Percentiles rank a stretch among this genome's conserved stretches.
phyloP scores from a whole-genome alignment of 2,329 filamentous ascomycete genomes.

The Pseudogymnoascus sp. region DNA sequence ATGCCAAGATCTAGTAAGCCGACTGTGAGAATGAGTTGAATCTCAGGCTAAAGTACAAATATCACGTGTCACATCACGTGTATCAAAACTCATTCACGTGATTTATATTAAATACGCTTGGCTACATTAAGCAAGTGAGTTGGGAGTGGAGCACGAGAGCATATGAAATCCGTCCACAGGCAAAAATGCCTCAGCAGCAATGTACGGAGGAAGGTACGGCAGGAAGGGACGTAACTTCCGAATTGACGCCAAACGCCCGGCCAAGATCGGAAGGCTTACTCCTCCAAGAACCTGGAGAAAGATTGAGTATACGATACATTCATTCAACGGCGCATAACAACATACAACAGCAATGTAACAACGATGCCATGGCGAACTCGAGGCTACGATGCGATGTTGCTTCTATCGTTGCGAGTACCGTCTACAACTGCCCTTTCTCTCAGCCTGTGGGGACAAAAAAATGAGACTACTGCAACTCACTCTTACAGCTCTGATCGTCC shows the following conservation, averaged over 20 bases:
- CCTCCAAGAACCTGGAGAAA: neutral
- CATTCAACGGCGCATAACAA: neutral
- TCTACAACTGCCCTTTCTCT: neutral
- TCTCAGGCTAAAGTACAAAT: no score
- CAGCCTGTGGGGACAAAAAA: neutral
- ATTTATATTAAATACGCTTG: neutral
- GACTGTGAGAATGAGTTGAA: neutral
- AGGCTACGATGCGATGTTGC: neutral
- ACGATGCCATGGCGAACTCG: neutral
- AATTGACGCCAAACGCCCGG: slow-evolving; percentile 4
- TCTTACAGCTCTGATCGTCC: neutral
- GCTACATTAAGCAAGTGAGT: neutral
- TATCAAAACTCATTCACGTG: neutral
- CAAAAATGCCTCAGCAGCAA: slow-evolving; percentile 5
- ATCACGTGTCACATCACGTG: neutral
- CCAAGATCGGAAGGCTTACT: slow-evolving; percentile 1
- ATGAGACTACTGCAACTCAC: neutral
- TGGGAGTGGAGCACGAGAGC: neutral
- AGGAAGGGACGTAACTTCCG: slow-evolving; percentile 1
- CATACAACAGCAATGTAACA: neutral
- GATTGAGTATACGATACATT: neutral
- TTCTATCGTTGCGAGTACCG: neutral
- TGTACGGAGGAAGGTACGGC: neutral
- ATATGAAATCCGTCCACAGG: slow-evolving; percentile 2
- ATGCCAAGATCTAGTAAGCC: neutral